A percentile compares a stretch with the other conserved stretches of the same genome.
phyloP scores from a whole-genome alignment of 352 stramenopile genomes.

The Phytophthora ramorum region DNA sequence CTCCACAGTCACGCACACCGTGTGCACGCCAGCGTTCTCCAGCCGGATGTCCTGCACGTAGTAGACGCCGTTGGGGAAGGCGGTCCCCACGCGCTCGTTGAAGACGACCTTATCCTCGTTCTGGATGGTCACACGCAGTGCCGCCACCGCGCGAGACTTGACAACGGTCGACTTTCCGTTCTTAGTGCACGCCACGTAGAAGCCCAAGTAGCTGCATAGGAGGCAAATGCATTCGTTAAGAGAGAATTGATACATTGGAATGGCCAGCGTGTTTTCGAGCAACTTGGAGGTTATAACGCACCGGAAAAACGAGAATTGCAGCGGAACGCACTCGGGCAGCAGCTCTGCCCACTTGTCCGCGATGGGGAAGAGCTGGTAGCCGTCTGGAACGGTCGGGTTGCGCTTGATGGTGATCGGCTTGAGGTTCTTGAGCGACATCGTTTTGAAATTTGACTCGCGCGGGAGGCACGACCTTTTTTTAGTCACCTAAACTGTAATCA shows the following conservation, averaged over 20 bases:
- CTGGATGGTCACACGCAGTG: slow-evolving; percentile 74
- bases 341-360: slow-evolving; percentile 80
- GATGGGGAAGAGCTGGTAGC: slow-evolving; percentile 70
- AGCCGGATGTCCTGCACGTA: slow-evolving; percentile 83
- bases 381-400: slow-evolving; percentile 50
- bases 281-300: slow-evolving; percentile 23
- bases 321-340: slow-evolving; percentile 63
- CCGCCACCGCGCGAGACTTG: slow-evolving; percentile 54
- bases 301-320: slow-evolving; percentile 83
- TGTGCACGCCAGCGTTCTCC: slow-evolving; percentile 66
- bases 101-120: slow-evolving; percentile 86
- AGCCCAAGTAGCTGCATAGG: slow-evolving; percentile 64
- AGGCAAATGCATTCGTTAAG: not conserved
- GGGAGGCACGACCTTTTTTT: not conserved
- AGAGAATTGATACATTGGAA: not conserved
- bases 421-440: slow-evolving; percentile 74
- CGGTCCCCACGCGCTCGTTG: slow-evolving; percentile 52
- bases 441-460: slow-evolving; percentile 5
- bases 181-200: slow-evolving; percentile 72
- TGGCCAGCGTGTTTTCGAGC: not conserved
- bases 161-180: slow-evolving; percentile 72
- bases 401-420: slow-evolving; percentile 66
- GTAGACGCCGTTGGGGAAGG: slow-evolving; percentile 82
- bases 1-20: slow-evolving; percentile 65
- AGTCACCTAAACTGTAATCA: no score